A percentile compares a stretch with the other conserved stretches of the same genome.
Evolutionary conservation across 257 asterid genomes (phyloP).

Genomic region (Plectranthus barbatus): DNA sequence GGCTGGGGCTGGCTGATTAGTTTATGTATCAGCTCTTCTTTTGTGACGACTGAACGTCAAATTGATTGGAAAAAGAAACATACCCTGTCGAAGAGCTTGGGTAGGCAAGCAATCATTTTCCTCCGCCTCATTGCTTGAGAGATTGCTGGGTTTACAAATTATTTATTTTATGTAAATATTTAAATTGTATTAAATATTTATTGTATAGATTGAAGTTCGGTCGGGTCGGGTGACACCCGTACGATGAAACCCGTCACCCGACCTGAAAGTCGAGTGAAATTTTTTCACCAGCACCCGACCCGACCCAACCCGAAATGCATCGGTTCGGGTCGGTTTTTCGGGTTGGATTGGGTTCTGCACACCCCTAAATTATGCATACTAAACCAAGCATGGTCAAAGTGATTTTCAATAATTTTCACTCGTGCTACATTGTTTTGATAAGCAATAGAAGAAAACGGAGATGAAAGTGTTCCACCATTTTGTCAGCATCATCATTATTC

Average conservation of each 20-base stretch:
- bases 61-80: conserved; percentile 56
- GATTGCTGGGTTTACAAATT: conserved; percentile 88
- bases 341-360: too few species aligned
- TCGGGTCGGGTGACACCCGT: too few species aligned
- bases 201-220: too few species aligned
- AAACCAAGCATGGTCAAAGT: not conserved
- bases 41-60: conserved; percentile 52
- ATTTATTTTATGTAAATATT: too few species aligned
- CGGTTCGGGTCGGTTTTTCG: too few species aligned
- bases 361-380: too few species aligned
- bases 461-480: not conserved
- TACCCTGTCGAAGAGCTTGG: conserved; percentile 64
- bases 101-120: conserved; percentile 56
- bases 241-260: too few species aligned
- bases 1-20: conserved; percentile 39
- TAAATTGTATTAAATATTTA: too few species aligned
- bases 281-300: too few species aligned
- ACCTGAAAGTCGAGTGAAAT: too few species aligned
- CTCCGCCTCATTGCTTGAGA: conserved; percentile 67
- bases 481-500: conserved; percentile 35
- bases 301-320: too few species aligned
- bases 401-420: not conserved
- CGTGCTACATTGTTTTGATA: not conserved
- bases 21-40: conserved; percentile 60
- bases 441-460: not conserved